These are phyloP conservation scores for Ashbya aceris DNA, from an alignment of 1,139 yeast genomes.

Conservation along the genomic window DNA sequence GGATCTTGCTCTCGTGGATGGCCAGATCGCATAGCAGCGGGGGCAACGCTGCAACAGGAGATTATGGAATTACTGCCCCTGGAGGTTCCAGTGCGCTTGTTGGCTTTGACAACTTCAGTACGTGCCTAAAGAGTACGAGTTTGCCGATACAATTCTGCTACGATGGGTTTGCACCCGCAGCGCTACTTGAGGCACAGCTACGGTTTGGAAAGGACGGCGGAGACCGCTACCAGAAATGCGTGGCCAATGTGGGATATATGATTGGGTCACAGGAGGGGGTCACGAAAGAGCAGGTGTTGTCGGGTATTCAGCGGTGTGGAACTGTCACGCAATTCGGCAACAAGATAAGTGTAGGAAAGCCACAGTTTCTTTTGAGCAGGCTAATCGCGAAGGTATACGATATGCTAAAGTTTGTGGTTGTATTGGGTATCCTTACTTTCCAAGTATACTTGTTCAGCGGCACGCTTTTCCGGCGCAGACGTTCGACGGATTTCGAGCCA, in stretches of 20 bases:
- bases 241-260: constrained; percentile 1
- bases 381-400: background rate
- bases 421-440: background rate
- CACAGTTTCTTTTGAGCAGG: background rate
- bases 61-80: background rate
- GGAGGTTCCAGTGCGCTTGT: background rate
- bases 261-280: background rate
- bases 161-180: background rate
- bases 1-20: constrained; percentile 1
- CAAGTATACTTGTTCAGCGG: constrained; percentile 2
- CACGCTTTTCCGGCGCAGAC: background rate
- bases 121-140: background rate
- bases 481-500: background rate
- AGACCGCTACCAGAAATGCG: background rate
- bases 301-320: background rate
- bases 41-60: background rate
- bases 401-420: constrained; percentile 2
- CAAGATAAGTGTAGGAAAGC: background rate
- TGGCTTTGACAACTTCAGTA: background rate
- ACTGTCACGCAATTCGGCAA: background rate
- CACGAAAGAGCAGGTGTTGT: background rate
- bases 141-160: constrained; percentile 2
- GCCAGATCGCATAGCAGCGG: background rate
- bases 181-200: background rate
- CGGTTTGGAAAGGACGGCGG: background rate